Conservation (phyloP, 306 rosid genomes). For the Calophaca sinica region DNA sequence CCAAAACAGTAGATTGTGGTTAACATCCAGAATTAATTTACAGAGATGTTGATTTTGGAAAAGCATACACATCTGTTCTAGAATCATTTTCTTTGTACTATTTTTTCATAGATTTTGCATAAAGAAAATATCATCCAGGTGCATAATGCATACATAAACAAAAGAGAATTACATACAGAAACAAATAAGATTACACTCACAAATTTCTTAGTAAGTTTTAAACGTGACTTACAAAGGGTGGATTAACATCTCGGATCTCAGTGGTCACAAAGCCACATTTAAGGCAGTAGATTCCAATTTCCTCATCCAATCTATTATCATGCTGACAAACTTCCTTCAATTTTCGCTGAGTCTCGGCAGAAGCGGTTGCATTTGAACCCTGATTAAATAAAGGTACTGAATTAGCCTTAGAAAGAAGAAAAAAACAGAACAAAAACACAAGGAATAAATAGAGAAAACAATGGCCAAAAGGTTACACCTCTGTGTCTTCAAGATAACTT, state of each 20-base stretch:
- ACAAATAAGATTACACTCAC: neutral
- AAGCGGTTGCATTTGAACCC: constrained; percentile 56
- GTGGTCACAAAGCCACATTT: constrained; percentile 71
- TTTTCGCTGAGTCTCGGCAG: constrained; percentile 28
- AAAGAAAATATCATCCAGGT: neutral
- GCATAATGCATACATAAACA: constrained; percentile 7
- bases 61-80: no score
- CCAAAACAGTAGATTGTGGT: no score
- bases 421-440: neutral
- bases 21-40: no score
- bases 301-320: constrained; percentile 69
- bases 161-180: neutral
- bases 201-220: constrained; percentile 23
- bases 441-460: constrained; percentile 12
- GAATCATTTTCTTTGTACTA: no score
- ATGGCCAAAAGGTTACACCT: constrained; percentile 52
- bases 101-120: no score
- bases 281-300: constrained; percentile 78
- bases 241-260: constrained; percentile 69
- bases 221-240: constrained; percentile 83
- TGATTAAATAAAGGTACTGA: constrained; percentile 52
- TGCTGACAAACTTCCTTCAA: constrained; percentile 59
- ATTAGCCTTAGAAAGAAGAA: constrained; percentile 33
- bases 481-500: constrained; percentile 64
- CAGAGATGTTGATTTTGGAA: no score